phyloP scores from a whole-genome alignment of 176 grass and related monocot species.

The Phragmites australis region DNA sequence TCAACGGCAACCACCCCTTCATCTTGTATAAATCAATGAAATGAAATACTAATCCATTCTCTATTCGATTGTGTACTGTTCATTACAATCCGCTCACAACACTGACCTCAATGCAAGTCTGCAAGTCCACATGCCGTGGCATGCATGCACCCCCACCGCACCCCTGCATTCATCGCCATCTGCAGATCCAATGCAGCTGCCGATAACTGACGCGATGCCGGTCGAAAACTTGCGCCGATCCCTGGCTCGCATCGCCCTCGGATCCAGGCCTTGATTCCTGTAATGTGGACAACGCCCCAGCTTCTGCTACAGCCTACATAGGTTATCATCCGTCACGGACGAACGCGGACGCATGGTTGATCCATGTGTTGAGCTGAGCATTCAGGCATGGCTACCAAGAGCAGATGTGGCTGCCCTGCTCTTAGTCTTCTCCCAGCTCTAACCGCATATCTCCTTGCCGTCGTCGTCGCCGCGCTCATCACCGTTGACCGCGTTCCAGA shows the following conservation, averaged over 20 bases:
- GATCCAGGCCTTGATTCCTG: background rate
- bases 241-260: background rate
- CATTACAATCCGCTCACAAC: too few species aligned
- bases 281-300: background rate
- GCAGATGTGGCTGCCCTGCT: constrained; percentile 13
- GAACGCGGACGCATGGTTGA: too few species aligned
- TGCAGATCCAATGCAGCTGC: background rate
- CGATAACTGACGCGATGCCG: background rate
- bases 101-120: background rate
- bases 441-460: background rate
- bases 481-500: background rate
- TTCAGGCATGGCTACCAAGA: background rate
- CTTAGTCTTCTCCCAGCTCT: background rate
- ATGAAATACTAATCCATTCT: too few species aligned
- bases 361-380: too few species aligned
- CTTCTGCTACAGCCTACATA: too few species aligned
- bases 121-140: background rate
- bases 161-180: background rate
- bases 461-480: background rate
- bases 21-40: too few species aligned
- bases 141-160: background rate
- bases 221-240: background rate
- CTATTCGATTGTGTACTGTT: too few species aligned
- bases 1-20: too few species aligned
- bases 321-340: too few species aligned